Evolutionary conservation across 2,329 filamentous ascomycete genomes (phyloP), one percentile per base, ranked within the genome.

Genomic region (Teratosphaeria nubilosa): DNA sequence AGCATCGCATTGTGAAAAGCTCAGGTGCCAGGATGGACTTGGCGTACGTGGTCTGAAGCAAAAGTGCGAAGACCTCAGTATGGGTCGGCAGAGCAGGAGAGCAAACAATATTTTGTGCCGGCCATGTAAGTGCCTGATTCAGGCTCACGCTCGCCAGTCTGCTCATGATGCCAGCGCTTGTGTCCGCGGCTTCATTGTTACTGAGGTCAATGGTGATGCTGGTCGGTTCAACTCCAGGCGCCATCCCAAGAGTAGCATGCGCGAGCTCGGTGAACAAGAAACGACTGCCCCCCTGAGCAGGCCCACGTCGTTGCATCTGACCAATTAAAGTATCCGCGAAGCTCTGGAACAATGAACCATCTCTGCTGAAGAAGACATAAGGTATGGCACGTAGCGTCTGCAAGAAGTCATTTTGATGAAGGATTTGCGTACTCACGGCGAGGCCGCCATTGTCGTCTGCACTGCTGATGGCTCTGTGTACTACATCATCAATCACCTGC

Each of bases 241-340:
- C 66, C 0, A 68, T 69, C 5, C 76, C 78, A 69, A 90, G 91
- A 0, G 87, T 84, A 58, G 86, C 85, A 59, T 90, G 87, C 0
- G 87, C 85, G 1, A 90, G 74, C 63, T 91, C 89, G 0, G 88
- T 94, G 30, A 96, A 76, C 0, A 87, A 80, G 67, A 92, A 95
- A 22, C 85, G 83, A 70, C 96, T 90, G 25, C 51, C 10, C 22
- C 9, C 41, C 5, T 16, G 9, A 20, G 16, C 10, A 20, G 20
- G 20, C 41, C 20, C 20, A 22, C 10, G 41, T 48, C 41, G 41
- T 61, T 86, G 86, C 91, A 91, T 96, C 54, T 87, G 85, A 57
- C 86, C 82, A 68, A 96, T 96, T 1, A 96, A 72, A 13, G 81
- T 81, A 27, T 80, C 78, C 13, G 86, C 82, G 64, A 96, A 86